Evolutionary conservation across 495 filamentous ascomycete genomes (phyloP), one percentile per base, ranked within the genome.

Genomic region (Thozetella sp.): DNA sequence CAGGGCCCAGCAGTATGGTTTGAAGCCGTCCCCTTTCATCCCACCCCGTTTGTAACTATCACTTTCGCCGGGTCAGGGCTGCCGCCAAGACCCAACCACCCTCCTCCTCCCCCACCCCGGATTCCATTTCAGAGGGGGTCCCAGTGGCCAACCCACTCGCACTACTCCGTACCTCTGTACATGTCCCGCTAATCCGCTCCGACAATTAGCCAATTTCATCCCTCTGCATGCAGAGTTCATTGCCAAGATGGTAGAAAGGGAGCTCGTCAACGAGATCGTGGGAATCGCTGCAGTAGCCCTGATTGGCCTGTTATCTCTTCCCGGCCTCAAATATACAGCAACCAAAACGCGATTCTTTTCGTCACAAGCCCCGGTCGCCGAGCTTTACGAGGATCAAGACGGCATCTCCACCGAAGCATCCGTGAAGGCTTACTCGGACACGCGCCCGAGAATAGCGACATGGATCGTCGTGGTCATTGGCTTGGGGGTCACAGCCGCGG

Each of bases 321-420:
- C 64, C 17, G 25, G 56, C 20, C 11, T 68, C 25, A 12, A 19
- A 20, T 22, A 51, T 17, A 22, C 25, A 20, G 23, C 51, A 17
- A 4, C 15, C 37, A 56, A 25, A 6, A 25, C 40, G 15, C n/a
- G 22, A 45, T 25, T 25, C 12, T 12, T 56, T 26, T 19, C n/a
- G 30, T 34, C 52, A n/a, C 46, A 55, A 48, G 53, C 34, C 23
- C 34, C 43, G 12, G 52, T 57, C 46, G 13, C 40, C n/a, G 60
- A 45, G 22, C 20, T 45, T 4, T 87, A 86, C 57, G 64, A 81
- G 67, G 84, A 86, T 60, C 64, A 73, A 56, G 84, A 87, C 68
- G 84, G 84, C 45, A 60, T 64, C 34, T 79, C 83, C 24, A 85
- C 82, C 3, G 72, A 75, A 58, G 72, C 81, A 61, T 80, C 81